These are phyloP conservation scores for Phaeomoniella chlamydospora DNA, from an alignment of 2,329 filamentous ascomycete genomes.

Conservation along the genomic window DNA sequence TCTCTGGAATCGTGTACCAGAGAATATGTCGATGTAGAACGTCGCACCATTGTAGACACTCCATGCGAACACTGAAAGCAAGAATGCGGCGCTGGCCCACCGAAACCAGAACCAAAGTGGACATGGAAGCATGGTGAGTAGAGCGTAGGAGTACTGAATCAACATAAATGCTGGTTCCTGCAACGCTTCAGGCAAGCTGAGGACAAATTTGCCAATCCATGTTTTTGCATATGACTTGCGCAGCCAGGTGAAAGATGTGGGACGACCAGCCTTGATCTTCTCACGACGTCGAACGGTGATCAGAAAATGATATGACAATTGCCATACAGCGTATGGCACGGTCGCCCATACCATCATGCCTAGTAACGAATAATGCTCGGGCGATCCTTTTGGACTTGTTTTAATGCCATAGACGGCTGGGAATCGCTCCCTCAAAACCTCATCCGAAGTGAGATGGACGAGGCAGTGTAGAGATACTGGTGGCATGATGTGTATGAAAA, in stretches of 20 bases:
- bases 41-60: slow-evolving; percentile 94
- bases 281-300: slow-evolving; percentile 91
- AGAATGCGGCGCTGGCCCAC: slow-evolving; percentile 62
- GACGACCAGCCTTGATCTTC: slow-evolving; percentile 88
- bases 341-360: slow-evolving; percentile 94
- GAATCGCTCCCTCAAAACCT: slow-evolving; percentile 54
- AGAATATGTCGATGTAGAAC: slow-evolving; percentile 93
- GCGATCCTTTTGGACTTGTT: slow-evolving; percentile 49
- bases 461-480: slow-evolving; percentile 86
- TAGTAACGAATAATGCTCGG: slow-evolving; percentile 61
- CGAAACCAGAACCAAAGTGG: slow-evolving; percentile 88
- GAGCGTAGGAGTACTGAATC: slow-evolving; percentile 84
- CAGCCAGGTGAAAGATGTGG: slow-evolving; percentile 95
- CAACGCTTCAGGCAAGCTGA: slow-evolving; percentile 57
- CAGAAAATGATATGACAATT: slow-evolving; percentile 81
- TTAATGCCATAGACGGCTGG: slow-evolving; percentile 79
- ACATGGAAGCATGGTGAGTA: slow-evolving; percentile 86
- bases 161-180: slow-evolving; percentile 91
- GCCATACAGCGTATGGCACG: slow-evolving; percentile 85
- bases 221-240: slow-evolving; percentile 79
- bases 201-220: slow-evolving; percentile 74
- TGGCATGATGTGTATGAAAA: slow-evolving; percentile 99
- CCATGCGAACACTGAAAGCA: slow-evolving; percentile 77
- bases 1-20: slow-evolving; percentile 84
- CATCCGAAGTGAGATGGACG: slow-evolving; percentile 61